Evolutionary conservation across 2,329 filamentous ascomycete genomes (phyloP), one percentile per base, ranked within the genome.

Genomic region (Eurotiales sp.): DNA sequence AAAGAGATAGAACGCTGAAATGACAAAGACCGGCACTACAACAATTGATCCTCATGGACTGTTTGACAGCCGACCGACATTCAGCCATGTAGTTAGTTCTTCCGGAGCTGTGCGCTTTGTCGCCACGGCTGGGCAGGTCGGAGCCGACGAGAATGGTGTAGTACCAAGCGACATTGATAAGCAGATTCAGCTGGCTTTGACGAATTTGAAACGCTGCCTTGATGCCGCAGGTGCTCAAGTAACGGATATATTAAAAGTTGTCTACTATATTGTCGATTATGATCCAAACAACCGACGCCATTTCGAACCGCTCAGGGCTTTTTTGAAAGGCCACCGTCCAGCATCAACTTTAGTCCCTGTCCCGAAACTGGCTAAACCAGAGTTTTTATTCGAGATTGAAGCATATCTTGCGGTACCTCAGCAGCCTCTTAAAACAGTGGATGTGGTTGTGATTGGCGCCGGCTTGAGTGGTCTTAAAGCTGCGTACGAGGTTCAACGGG

Each of bases 381-480:
- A 57, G 3, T 72, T 64, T 59, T 58, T 73, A 6, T 70, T 76
- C 54, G 71, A 75, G 63, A 64, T 75, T 41, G 72, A 74, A 25
- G 72, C 72, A 8, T n/a, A n/a, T n/a, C n/a, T n/a, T n/a, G n/a
- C n/a, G n/a, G n/a, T n/a, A n/a, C n/a, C n/a, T n/a, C n/a, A n/a
- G n/a, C n/a, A n/a, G n/a, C n/a, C n/a, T n/a, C n/a, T n/a, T n/a
- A n/a, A n/a, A n/a, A n/a, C n/a, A n/a, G n/a, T n/a, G n/a, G n/a
- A n/a, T n/a, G 69, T 71, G 1, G 57, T 72, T 5, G 58, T 73
- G n/a, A 56, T 73, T 6, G 72, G 71, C 8, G 72, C 67, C 7
- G 71, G 72, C 1, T 58, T 74, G 6, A 60, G 62, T 14, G 72
- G 72, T 11, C 63, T 74, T 1, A 59, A 63, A 22, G 69, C 71